A percentile compares a stretch with the other conserved stretches of the same genome.
Conservation (phyloP, 768 basidiomycete species). For the Floccularia luteovirens region DNA sequence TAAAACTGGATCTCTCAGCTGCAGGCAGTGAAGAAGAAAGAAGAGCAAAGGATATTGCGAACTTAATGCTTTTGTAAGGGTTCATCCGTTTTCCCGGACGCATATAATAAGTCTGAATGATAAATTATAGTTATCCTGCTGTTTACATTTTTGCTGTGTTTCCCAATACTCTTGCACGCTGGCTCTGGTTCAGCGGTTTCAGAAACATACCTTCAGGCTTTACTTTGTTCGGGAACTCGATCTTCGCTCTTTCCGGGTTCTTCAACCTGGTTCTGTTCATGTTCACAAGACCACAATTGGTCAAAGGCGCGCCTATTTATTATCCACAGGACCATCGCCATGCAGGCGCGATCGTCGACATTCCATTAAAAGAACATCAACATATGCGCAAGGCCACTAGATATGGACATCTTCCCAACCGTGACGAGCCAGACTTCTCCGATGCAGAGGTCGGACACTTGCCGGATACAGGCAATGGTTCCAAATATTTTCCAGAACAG, state of each 20-base stretch:
- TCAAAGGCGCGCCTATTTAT: constrained; percentile 8
- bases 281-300: constrained; percentile 17
- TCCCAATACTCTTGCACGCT: constrained; percentile 34
- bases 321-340: background rate
- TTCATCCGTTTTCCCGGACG: background rate
- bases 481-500: no score
- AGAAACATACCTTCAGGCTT: constrained; percentile 22
- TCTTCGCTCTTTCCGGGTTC: constrained; percentile 37
- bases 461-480: no score
- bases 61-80: constrained; percentile 38
- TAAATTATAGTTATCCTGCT: constrained; percentile 31
- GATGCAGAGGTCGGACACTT: background rate
- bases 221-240: constrained; percentile 26
- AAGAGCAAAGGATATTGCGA: constrained; percentile 22
- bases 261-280: constrained; percentile 34
- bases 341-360: background rate
- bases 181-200: constrained; percentile 21
- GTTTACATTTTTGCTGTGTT: constrained; percentile 32
- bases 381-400: no score
- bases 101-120: no score
- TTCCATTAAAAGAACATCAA: background rate
- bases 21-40: constrained; percentile 17
- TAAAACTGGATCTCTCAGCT: constrained; percentile 1
- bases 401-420: background rate
- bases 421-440: background rate